These are phyloP conservation scores for Acacia crassicarpa DNA, from an alignment of 306 rosid genomes.

Conservation along the genomic window DNA sequence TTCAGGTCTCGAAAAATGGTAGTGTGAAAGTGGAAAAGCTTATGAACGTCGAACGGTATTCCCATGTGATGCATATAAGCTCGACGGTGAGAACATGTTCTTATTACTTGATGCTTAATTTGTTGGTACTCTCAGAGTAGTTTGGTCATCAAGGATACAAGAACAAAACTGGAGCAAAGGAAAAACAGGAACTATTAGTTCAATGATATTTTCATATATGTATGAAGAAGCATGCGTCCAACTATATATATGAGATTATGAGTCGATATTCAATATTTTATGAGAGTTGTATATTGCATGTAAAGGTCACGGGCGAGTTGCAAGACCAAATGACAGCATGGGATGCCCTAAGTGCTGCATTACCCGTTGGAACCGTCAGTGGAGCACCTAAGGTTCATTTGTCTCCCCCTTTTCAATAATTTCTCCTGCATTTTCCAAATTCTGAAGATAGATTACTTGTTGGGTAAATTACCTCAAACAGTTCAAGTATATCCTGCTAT, in stretches of 20 bases:
- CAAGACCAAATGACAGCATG: constrained; percentile 64
- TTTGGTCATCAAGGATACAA: background rate
- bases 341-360: constrained; percentile 77
- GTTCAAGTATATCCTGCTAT: background rate
- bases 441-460: background rate
- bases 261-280: background rate
- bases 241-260: no score
- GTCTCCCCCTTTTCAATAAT: background rate
- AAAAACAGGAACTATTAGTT: background rate
- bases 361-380: constrained; percentile 87
- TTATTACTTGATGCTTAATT: background rate
- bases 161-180: background rate
- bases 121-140: constrained; percentile 4
- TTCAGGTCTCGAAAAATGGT: constrained; percentile 67
- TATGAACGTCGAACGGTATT: constrained; percentile 77
- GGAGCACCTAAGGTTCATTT: constrained; percentile 84
- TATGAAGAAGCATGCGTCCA: background rate
- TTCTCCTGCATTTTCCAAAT: background rate
- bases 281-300: background rate
- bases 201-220: background rate
- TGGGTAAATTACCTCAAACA: background rate
- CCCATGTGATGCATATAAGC: constrained; percentile 97
- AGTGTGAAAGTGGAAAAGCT: constrained; percentile 79
- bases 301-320: constrained; percentile 77
- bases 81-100: constrained; percentile 62